phyloP scores from a whole-genome alignment of 2,329 filamentous ascomycete genomes.

The Ophidiomyces ophidiicola region DNA sequence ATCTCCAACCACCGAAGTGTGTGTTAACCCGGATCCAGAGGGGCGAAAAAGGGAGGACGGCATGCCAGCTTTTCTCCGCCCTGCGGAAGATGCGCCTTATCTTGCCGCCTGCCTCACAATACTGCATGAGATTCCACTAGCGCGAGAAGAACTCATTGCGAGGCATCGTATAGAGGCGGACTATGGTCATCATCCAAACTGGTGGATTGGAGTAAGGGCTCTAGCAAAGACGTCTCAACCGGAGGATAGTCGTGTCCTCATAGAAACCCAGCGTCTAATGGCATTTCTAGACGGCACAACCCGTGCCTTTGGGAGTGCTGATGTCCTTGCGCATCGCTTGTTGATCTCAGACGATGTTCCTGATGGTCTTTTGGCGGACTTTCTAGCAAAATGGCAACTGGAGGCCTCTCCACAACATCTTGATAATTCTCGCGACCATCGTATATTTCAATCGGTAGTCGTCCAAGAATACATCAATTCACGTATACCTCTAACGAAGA shows the following conservation, averaged over 20 bases:
- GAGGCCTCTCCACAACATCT: constrained; percentile 27
- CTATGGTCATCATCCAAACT: constrained; percentile 46
- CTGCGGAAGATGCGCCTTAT: constrained; percentile 41
- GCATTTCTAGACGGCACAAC: constrained; percentile 48
- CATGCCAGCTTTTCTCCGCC: constrained; percentile 48
- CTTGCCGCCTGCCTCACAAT: constrained; percentile 49
- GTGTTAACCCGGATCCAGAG: constrained; percentile 42
- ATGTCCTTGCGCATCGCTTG: constrained; percentile 34
- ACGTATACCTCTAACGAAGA: constrained; percentile 21
- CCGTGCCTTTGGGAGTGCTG: constrained; percentile 47
- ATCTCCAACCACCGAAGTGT: constrained; percentile 39
- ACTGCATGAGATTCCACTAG: constrained; percentile 48
- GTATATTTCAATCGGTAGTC: constrained; percentile 37
- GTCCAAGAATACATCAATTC: constrained; percentile 26
- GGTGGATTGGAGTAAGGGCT: constrained; percentile 47
- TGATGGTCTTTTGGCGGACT: constrained; percentile 28
- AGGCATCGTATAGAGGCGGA: constrained; percentile 34
- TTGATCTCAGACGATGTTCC: constrained; percentile 13
- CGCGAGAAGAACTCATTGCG: constrained; percentile 45
- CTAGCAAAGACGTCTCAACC: background rate
- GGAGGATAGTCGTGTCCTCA: constrained; percentile 16
- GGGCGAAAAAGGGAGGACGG: constrained; percentile 38
- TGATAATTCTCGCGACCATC: constrained; percentile 25
- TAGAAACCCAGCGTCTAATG: constrained; percentile 50
- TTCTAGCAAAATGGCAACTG: constrained; percentile 39